phyloP scores from a whole-genome alignment of 371 early-diverging fungal genomes.

The Saksenaea vasiformis region DNA sequence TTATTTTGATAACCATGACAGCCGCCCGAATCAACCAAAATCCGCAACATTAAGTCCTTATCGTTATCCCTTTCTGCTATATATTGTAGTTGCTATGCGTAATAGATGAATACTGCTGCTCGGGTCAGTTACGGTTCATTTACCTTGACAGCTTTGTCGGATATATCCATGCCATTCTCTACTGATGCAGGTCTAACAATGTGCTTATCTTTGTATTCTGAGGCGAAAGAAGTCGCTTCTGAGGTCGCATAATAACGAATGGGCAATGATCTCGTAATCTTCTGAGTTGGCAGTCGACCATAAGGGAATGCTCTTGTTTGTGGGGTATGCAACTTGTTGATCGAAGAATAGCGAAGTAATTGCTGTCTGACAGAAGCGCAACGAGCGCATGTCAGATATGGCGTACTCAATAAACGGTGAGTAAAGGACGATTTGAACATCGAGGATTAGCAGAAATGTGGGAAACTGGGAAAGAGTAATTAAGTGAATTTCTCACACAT shows the following conservation, averaged over 20 bases:
- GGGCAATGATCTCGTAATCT: background rate
- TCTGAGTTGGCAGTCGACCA: background rate
- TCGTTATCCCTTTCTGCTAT: conserved; percentile 66
- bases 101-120: background rate
- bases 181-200: conserved; percentile 26
- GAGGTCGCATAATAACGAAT: background rate
- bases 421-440: background rate
- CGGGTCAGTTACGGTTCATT: background rate
- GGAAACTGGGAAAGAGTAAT: background rate
- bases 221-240: background rate
- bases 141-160: conserved; percentile 48
- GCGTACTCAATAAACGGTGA: background rate
- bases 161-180: conserved; percentile 38
- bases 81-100: conserved; percentile 62
- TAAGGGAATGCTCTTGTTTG: background rate
- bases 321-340: background rate
- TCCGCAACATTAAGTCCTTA: conserved; percentile 64
- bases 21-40: conserved; percentile 93
- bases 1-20: conserved; percentile 96
- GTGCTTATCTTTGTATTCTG: background rate
- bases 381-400: background rate
- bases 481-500: background rate
- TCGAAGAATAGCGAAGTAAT: background rate
- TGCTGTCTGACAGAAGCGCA: background rate
- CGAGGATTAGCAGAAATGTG: background rate